Conservation (phyloP, 2,329 filamentous ascomycete genomes). For the Teratosphaeriaceae sp. region DNA sequence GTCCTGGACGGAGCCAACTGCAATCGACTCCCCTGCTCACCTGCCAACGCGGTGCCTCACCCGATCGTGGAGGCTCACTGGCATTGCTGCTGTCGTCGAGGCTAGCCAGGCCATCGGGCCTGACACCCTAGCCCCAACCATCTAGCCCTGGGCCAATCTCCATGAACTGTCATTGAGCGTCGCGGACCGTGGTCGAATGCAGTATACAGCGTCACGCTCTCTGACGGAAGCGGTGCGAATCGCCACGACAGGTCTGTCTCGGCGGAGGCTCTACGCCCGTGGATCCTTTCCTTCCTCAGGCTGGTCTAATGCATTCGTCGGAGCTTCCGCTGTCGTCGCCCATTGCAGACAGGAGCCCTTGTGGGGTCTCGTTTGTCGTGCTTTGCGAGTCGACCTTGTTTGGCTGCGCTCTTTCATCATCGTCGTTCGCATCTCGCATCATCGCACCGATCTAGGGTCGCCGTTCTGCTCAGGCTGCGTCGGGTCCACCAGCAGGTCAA, state of each 20-base stretch:
- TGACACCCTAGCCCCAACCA: slow-evolving; percentile 2
- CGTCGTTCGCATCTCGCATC: neutral
- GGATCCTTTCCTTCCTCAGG: slow-evolving; percentile 8
- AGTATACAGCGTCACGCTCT: neutral
- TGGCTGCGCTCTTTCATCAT: neutral
- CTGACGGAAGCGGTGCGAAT: neutral
- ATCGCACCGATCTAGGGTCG: no score
- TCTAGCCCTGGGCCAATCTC: neutral
- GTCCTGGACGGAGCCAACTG: neutral
- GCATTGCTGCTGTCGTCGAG: slow-evolving; percentile 7
- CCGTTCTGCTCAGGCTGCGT: no score
- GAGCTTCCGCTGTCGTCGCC: slow-evolving; percentile 11
- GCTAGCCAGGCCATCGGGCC: slow-evolving; percentile 14
- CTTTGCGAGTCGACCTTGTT: neutral
- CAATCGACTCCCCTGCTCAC: neutral
- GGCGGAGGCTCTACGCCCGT: neutral
- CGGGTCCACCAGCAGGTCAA: no score
- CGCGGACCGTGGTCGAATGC: neutral
- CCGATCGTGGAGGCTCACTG: neutral
- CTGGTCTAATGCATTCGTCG: slow-evolving; percentile 1
- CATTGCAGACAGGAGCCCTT: slow-evolving; percentile 7
- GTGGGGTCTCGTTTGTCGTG: slow-evolving; percentile 3
- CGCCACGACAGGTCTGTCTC: slow-evolving; percentile 10
- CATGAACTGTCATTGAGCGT: neutral
- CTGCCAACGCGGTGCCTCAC: neutral